Evolutionary conservation across 164 flowering plant species (phyloP).

Genomic region (Sextonia rubra): DNA sequence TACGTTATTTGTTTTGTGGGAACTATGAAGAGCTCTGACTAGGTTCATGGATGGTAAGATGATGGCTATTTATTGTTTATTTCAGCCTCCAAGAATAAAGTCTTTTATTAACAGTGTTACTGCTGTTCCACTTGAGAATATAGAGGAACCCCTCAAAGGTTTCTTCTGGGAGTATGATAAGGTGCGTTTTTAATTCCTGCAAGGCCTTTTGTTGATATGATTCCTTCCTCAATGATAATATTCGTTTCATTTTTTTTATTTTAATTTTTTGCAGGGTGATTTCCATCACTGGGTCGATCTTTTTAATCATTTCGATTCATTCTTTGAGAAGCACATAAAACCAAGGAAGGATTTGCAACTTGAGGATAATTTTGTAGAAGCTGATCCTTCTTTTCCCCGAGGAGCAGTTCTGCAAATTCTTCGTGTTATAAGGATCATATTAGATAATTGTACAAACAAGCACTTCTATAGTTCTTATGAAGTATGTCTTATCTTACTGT

Average conservation of each 20-base stretch:
- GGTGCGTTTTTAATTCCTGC: constrained; percentile 31
- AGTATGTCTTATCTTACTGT: constrained; percentile 29
- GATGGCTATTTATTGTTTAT: not conserved
- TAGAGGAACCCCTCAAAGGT: constrained; percentile 60
- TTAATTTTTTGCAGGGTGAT: constrained; percentile 63
- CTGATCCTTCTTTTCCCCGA: constrained; percentile 84
- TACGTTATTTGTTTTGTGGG: not conserved
- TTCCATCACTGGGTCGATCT: constrained; percentile 97
- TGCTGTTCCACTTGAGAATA: constrained; percentile 69
- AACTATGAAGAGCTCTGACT: not conserved
- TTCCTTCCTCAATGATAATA: not conserved
- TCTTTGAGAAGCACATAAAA: constrained; percentile 76
- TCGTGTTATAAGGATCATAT: constrained; percentile 73
- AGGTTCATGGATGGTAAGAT: not conserved
- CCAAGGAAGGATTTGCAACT: constrained; percentile 83
- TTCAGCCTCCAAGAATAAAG: constrained; percentile 86
- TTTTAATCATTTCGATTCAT: constrained; percentile 86
- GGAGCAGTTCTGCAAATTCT: constrained; percentile 84
- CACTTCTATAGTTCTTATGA: constrained; percentile 84
- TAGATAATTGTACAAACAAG: constrained; percentile 90
- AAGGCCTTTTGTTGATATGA: not conserved
- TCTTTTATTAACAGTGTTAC: constrained; percentile 66
- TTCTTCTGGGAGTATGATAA: constrained; percentile 91
- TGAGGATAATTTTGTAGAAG: constrained; percentile 62
- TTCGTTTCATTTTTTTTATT: not conserved